These are phyloP conservation scores for Nepenthes mirabilis DNA, from an alignment of 148 eudicot species.

Conservation along the genomic window DNA sequence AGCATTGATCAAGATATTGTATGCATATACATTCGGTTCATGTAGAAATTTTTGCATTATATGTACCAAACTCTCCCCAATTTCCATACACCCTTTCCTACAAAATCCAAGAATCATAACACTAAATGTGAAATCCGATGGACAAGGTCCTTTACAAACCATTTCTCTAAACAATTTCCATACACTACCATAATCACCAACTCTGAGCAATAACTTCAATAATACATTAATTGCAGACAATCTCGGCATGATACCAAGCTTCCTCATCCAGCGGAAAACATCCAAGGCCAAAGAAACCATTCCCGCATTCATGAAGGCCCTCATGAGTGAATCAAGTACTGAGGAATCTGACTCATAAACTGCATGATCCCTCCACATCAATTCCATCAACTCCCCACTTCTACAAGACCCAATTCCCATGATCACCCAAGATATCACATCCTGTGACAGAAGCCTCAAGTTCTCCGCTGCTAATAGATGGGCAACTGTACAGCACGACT, in stretches of 20 bases:
- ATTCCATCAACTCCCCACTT: slow-evolving; percentile 40
- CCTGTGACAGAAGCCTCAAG: slow-evolving; percentile 50
- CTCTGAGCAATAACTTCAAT: slow-evolving; percentile 47
- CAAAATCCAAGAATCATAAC: slow-evolving; percentile 68
- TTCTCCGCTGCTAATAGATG: slow-evolving; percentile 32
- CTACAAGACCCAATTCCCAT: slow-evolving; percentile 40
- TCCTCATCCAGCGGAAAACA: slow-evolving; percentile 49
- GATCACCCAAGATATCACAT: slow-evolving; percentile 56
- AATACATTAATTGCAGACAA: slow-evolving; percentile 38
- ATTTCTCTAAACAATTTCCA: slow-evolving; percentile 85
- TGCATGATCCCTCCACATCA: slow-evolving; percentile 45
- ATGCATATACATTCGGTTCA: slow-evolving; percentile 53
- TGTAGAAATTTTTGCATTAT: slow-evolving; percentile 53
- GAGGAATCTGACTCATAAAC: slow-evolving; percentile 46
- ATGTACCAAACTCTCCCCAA: slow-evolving; percentile 55
- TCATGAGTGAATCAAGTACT: slow-evolving; percentile 77
- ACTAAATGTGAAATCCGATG: slow-evolving; percentile 36
- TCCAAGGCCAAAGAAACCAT: slow-evolving; percentile 38
- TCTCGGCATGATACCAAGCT: slow-evolving; percentile 42
- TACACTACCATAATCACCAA: slow-evolving; percentile 71
- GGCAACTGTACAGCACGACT: slow-evolving; percentile 44
- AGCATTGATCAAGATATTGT: slow-evolving; percentile 71
- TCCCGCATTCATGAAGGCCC: slow-evolving; percentile 58
- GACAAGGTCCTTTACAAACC: slow-evolving; percentile 54
- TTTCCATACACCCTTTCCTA: slow-evolving; percentile 41